Evolutionary conservation across 148 eudicot species (phyloP).

Genomic region (Agrostemma githago): DNA sequence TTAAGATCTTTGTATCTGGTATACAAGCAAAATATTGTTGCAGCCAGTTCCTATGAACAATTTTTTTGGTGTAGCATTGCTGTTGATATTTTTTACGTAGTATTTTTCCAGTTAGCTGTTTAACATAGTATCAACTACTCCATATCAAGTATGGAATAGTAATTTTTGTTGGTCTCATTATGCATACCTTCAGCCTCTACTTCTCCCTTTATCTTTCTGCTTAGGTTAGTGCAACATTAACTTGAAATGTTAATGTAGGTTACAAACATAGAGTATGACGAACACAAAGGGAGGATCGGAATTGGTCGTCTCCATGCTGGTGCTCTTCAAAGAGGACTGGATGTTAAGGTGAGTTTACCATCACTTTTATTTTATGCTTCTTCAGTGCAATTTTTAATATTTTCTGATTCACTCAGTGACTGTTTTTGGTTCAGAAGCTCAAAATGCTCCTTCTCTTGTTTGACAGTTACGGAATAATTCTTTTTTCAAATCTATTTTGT

Average conservation of each 20-base stretch:
- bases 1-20: neutral
- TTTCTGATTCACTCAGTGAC: neutral
- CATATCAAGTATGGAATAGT: neutral
- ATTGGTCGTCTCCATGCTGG: slow-evolving; percentile 99
- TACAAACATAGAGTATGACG: slow-evolving; percentile 87
- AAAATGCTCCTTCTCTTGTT: neutral
- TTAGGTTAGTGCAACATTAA: slow-evolving; percentile 1
- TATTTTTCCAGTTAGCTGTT: neutral
- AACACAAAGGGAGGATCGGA: slow-evolving; percentile 92
- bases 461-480: neutral
- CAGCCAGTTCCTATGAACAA: neutral
- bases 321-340: slow-evolving; percentile 70
- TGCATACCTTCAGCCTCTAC: neutral
- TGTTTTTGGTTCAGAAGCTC: neutral
- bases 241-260: slow-evolving; percentile 37
- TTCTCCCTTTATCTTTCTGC: neutral
- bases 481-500: neutral
- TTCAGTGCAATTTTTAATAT: neutral
- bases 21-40: neutral
- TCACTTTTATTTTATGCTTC: neutral
- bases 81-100: neutral
- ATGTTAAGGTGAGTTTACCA: slow-evolving; percentile 58
- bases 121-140: neutral
- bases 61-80: neutral
- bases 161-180: neutral